Evolutionary conservation across 257 asterid species (phyloP), one percentile per base, ranked within the genome.

Genomic region (Scutellaria galericulata): DNA sequence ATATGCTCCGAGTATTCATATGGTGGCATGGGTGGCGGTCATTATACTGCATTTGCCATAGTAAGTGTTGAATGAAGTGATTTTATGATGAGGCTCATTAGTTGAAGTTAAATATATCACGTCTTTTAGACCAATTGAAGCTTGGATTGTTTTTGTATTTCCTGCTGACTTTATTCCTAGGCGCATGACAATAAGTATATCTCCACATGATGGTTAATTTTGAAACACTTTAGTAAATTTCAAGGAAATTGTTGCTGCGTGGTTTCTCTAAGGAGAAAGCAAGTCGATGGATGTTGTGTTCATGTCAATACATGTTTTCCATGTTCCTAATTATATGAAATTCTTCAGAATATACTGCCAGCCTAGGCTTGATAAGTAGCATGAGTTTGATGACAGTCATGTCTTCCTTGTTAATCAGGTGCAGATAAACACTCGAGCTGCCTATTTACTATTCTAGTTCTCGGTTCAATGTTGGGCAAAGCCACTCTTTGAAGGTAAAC

Each of bases 371-470:
- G 56, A 80, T 47, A 75, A 44, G 39, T 88, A 90, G 88, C 85
- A 81, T 27, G 83, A 81, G 51, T 85, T 86, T 74, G 85, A 80
- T 27, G 89, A 87, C 80, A 61, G 73, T 72, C 50, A 18, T 9
- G 90, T 85, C 47, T 71, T 11, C 56, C 59, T 74, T 58, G 64
- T 31, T 58, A 54, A 39, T 0, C 83, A 75, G 82, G 80, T 85
- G 66, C 77, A 71, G 77, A 80, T 87, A 76, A 77, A 81, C 82
- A 74, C 84, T 3, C 66, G 79, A 56, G 79, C 90, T 41, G 96
- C 94, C 5, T 83, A 84, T 68, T 86, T 86, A 20, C 83, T 87
- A 66, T 66, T 47, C 47, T 64, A 41, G 77, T 41, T 66, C 27
- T 52, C n/a, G 55, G 31, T 56, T 47, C 67, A 7, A 9, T 14